phyloP scores from a whole-genome alignment of 805 yeast genomes.

The Lachancea lanzarotensis region DNA sequence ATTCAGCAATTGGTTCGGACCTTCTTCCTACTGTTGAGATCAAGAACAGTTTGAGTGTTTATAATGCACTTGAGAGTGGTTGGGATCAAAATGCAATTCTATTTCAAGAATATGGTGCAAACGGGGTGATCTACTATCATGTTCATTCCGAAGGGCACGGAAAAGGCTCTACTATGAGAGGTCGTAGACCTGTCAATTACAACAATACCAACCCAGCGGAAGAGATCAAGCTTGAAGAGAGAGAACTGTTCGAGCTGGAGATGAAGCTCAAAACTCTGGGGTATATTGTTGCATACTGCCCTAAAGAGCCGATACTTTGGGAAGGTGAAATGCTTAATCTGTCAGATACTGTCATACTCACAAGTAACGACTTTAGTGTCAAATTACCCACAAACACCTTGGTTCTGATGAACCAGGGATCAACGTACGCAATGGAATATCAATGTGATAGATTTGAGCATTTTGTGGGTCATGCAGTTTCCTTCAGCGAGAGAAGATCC shows the following conservation, averaged over 20 bases:
- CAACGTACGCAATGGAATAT: conserved; percentile 48
- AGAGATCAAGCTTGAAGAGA: conserved; percentile 27
- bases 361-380: conserved; percentile 28
- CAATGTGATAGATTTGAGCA: conserved; percentile 53
- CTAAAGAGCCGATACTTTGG: conserved; percentile 85
- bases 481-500: conserved; percentile 57
- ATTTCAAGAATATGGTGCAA: conserved; percentile 24
- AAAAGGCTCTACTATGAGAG: conserved; percentile 25
- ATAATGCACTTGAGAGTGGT: conserved; percentile 20
- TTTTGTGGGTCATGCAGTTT: conserved; percentile 48
- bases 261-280: conserved; percentile 37
- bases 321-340: conserved; percentile 68
- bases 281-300: conserved; percentile 66
- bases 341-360: conserved; percentile 25
- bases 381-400: conserved; percentile 17
- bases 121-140: conserved; percentile 25
- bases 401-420: conserved; percentile 44
- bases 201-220: conserved; percentile 15
- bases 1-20: conserved; percentile 48
- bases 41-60: conserved; percentile 23
- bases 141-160: conserved; percentile 15
- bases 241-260: conserved; percentile 24
- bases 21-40: conserved; percentile 30
- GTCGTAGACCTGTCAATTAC: conserved; percentile 8
- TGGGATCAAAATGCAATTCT: conserved; percentile 24